Evolutionary conservation across 805 yeast genomes (phyloP).

Genomic region (Starmerella apicola): DNA sequence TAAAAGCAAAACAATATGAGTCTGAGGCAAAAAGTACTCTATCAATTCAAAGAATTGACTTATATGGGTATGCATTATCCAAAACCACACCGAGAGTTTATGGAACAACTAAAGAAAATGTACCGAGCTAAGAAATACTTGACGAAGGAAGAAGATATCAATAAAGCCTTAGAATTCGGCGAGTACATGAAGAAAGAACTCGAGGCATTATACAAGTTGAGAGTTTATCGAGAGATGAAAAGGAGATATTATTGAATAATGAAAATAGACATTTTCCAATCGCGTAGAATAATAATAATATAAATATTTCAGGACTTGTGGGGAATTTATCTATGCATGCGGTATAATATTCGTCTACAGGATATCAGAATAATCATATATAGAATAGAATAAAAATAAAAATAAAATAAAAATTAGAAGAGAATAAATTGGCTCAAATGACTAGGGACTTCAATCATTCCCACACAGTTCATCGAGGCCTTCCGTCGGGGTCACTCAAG

Average conservation of each 20-base stretch:
- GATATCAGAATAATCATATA: too few relatives aligned
- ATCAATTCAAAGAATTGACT: conserved; percentile 29
- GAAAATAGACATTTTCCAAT: too few relatives aligned
- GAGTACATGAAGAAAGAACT: conserved; percentile 30
- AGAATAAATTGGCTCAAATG: too few relatives aligned
- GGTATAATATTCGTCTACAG: neutral
- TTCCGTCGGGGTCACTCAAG: too few relatives aligned
- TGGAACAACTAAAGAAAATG: conserved; percentile 24
- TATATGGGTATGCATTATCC: conserved; percentile 32
- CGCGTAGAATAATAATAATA: too few relatives aligned
- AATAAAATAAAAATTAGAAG: too few relatives aligned
- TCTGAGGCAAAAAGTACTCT: conserved; percentile 19
- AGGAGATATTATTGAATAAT: conserved; percentile 24
- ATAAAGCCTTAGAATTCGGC: conserved; percentile 26
- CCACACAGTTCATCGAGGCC: too few relatives aligned
- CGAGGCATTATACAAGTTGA: conserved; percentile 27
- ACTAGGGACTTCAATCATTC: too few relatives aligned
- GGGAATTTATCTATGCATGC: too few relatives aligned
- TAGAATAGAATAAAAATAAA: too few relatives aligned
- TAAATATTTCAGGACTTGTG: too few relatives aligned
- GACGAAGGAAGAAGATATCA: conserved; percentile 21
- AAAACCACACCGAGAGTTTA: conserved; percentile 25
- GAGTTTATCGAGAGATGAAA: conserved; percentile 29
- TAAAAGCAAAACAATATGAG: too few relatives aligned
- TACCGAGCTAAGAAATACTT: conserved; percentile 24